Evolutionary conservation across 106 monocot genomes (phyloP).

Genomic region (Dioscorea alata): DNA sequence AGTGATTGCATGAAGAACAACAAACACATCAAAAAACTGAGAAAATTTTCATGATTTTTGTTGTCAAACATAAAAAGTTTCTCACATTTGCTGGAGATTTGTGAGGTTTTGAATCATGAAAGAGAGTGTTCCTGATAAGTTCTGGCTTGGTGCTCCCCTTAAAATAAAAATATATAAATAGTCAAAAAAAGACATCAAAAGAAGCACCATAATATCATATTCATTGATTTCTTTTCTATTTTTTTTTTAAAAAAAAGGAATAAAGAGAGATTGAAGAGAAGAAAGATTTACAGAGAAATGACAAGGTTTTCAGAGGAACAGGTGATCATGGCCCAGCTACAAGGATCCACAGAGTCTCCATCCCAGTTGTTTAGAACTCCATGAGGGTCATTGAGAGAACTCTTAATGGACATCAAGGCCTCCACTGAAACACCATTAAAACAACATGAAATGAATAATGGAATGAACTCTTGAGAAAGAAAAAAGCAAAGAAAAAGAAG

Average conservation of each 20-base stretch:
- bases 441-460: neutral
- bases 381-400: conserved; percentile 64
- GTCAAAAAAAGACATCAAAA: neutral
- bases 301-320: conserved; percentile 85
- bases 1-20: neutral
- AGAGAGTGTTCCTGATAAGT: conserved; percentile 76
- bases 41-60: neutral
- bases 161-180: neutral
- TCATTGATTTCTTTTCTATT: neutral
- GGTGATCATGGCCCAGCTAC: conserved; percentile 98
- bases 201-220: too few species aligned
- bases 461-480: neutral
- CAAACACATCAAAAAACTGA: neutral
- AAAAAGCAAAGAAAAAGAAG: neutral
- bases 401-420: conserved; percentile 64
- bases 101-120: conserved; percentile 71
- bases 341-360: conserved; percentile 86
- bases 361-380: conserved; percentile 93
- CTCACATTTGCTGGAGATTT: conserved; percentile 92
- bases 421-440: neutral
- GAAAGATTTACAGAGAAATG: conserved; percentile 51
- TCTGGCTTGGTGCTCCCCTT: conserved; percentile 86
- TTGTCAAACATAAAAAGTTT: neutral
- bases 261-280: neutral
- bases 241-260: neutral